Evolutionary conservation across 495 filamentous ascomycete species (phyloP), one percentile per base, ranked within the genome.

Genomic region (Penicillium verhagenii): DNA sequence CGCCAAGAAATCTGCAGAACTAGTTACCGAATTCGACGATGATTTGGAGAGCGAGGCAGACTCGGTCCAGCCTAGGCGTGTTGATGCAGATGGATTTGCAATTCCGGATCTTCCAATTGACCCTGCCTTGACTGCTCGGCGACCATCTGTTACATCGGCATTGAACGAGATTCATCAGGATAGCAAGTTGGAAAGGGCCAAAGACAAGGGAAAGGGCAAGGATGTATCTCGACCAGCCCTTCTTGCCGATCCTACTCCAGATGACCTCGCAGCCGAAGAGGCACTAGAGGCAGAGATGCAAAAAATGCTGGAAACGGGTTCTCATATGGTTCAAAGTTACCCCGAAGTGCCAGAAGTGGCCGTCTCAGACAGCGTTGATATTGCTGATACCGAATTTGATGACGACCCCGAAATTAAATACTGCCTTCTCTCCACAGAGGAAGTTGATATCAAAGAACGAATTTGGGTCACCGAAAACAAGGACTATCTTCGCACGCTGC

Each of bases 391-490:
- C 25, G 93, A 96, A 67, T 96, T 97, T 62, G 88, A 83, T 42
- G 65, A 67, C 4, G 83, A 96, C 59, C 88, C 88, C 0, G 94
- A 98, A 69, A 89, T 97, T 20, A 65, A 73, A 49, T 83, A 86
- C 57, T 96, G 91, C 69, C 66, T 88, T 37, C 80, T 97, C n/a
- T 75, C 76, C 0, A 77, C 82, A 6, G 75, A 75, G 2, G 93
- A 97, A 69, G 76, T 84, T 2, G 78, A 79, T 4, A 77, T 92
- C 57, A 96, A 96, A 64, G 91, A 96, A 67, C 77, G 79, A 40
- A 89, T 97, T 49, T 98, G 94, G 94, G 81, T 91, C n/a, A 88
- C 92, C 54, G 84, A 90, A 59, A 97, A 97, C 70, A 88, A 90
- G 62, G 89, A 93, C 49, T 98, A 89, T 72, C 77, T 98, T 33